These are phyloP conservation scores for Dictyostelium intermedium DNA, from an alignment of 78 protist genomes.

Conservation along the genomic window DNA sequence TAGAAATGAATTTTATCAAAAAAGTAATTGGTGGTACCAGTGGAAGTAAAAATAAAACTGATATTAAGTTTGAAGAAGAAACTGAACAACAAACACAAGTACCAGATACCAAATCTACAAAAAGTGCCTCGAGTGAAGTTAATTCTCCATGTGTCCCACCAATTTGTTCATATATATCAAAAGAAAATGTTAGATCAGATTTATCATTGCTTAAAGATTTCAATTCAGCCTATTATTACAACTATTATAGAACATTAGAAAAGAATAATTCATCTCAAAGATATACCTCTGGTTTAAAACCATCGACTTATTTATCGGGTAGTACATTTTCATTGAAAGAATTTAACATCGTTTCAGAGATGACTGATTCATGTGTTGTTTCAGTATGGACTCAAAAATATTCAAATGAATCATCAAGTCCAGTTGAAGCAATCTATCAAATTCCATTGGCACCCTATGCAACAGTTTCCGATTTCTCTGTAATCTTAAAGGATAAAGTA, in stretches of 20 bases:
- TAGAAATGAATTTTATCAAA: background rate
- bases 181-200: background rate
- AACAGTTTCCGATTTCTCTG: slow-evolving; percentile 10
- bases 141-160: background rate
- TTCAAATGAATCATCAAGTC: background rate
- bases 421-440: slow-evolving; percentile 56
- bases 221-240: background rate
- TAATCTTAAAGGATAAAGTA: slow-evolving; percentile 29
- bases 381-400: slow-evolving; percentile 26
- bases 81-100: background rate
- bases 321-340: slow-evolving; percentile 7
- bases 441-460: slow-evolving; percentile 40
- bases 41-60: background rate
- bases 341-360: background rate
- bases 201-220: background rate
- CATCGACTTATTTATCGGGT: background rate
- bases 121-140: too few species aligned
- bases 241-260: slow-evolving; percentile 19
- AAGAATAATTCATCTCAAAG: background rate
- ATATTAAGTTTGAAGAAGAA: background rate
- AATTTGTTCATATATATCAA: background rate
- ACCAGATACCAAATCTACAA: background rate
- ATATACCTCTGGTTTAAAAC: background rate
- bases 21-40: background rate
- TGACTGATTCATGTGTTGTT: slow-evolving; percentile 8